These are phyloP conservation scores for Leccinum fallax DNA, from an alignment of 1,284 basidiomycete species.

Conservation along the genomic window DNA sequence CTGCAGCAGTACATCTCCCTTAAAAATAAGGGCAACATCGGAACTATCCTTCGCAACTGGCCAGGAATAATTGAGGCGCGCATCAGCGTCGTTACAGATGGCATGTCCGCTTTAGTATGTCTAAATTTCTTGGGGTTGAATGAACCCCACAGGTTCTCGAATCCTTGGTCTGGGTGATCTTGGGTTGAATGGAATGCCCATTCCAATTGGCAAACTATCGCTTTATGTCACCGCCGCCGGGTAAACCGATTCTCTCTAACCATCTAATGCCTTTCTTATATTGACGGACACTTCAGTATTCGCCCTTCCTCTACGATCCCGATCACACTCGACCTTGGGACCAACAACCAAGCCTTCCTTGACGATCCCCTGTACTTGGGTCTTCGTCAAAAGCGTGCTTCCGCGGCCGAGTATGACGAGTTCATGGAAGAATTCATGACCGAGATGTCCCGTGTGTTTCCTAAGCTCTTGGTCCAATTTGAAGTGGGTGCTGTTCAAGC, in stretches of 20 bases:
- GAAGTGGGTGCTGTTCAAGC: constrained; percentile 51
- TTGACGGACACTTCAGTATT: constrained; percentile 53
- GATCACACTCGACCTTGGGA: constrained; percentile 86
- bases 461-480: constrained; percentile 88
- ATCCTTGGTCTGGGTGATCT: constrained; percentile 94
- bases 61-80: constrained; percentile 72
- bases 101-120: constrained; percentile 38
- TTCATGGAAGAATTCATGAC: constrained; percentile 96
- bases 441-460: constrained; percentile 74
- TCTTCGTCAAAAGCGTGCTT: constrained; percentile 69
- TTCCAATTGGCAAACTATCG: constrained; percentile 91
- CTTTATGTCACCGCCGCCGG: constrained; percentile 90
- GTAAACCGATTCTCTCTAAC: constrained; percentile 39
- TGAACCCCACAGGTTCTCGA: constrained; percentile 60
- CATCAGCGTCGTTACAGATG: constrained; percentile 89
- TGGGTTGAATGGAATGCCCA: constrained; percentile 88
- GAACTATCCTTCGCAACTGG: constrained; percentile 75
- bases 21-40: constrained; percentile 82
- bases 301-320: constrained; percentile 85
- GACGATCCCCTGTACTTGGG: constrained; percentile 93
- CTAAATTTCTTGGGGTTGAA: constrained; percentile 4
- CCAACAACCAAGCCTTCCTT: constrained; percentile 81
- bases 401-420: constrained; percentile 66
- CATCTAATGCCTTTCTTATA: neutral
- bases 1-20: constrained; percentile 73